Evolutionary conservation across 148 eudicot genomes (phyloP).

Genomic region (Camellia sinensis): DNA sequence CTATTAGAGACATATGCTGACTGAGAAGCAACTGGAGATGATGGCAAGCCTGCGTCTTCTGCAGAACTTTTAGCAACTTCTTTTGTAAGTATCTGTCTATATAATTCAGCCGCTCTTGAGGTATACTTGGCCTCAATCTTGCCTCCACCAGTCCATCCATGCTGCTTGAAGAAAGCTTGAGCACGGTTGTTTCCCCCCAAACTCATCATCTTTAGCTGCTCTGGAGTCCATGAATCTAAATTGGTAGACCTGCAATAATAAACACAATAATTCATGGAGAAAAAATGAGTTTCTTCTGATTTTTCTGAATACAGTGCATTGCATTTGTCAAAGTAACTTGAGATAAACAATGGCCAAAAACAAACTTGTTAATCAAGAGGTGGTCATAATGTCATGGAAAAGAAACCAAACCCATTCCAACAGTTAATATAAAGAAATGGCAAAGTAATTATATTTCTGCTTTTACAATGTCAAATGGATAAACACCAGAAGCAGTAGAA

Average conservation of each 20-base stretch:
- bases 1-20: constrained; percentile 51
- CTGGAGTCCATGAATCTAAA: constrained; percentile 96
- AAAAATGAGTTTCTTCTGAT: not conserved
- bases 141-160: constrained; percentile 97
- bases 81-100: constrained; percentile 80
- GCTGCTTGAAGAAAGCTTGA: constrained; percentile 91
- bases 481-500: too few relatives aligned
- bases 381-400: not conserved
- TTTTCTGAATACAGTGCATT: not conserved
- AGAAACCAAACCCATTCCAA: not conserved
- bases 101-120: constrained; percentile 92
- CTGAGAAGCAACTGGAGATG: constrained; percentile 78
- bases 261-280: not conserved
- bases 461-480: too few relatives aligned
- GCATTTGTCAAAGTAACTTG: not conserved
- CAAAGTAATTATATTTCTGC: too few relatives aligned
- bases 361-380: not conserved
- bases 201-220: constrained; percentile 80
- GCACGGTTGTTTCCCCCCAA: constrained; percentile 98
- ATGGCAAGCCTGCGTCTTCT: constrained; percentile 60
- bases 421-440: too few relatives aligned
- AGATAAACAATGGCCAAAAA: not conserved
- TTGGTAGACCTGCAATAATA: constrained; percentile 75
- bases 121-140: constrained; percentile 96
- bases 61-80: constrained; percentile 87